These are phyloP conservation scores for Spergularia azorica DNA, from an alignment of 179 eudicot genomes.

Conservation along the genomic window DNA sequence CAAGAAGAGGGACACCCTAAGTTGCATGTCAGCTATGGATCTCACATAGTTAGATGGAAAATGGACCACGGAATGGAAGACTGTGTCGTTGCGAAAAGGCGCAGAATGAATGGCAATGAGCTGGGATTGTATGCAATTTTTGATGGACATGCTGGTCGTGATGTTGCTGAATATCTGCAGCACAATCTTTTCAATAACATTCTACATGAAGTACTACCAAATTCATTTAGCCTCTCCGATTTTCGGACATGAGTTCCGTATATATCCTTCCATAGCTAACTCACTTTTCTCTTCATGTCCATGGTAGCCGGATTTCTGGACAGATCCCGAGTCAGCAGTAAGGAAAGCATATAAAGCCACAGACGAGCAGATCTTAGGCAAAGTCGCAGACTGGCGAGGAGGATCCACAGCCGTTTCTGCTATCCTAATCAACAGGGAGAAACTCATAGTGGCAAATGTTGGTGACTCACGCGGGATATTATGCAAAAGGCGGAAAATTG, in stretches of 20 bases:
- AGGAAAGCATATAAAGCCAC: conserved; percentile 45
- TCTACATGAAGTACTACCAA: conserved; percentile 41
- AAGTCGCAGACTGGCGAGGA: conserved; percentile 39
- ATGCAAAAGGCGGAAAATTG: conserved; percentile 35
- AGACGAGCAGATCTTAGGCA: conserved; percentile 47
- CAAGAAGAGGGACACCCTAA: conserved; percentile 22
- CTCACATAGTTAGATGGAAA: conserved; percentile 49
- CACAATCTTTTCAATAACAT: conserved; percentile 49
- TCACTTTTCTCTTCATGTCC: neutral
- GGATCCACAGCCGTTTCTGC: conserved; percentile 65
- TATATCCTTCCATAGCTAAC: neutral
- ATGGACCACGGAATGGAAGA: conserved; percentile 64
- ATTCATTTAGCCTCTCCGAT: neutral
- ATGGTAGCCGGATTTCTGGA: conserved; percentile 53
- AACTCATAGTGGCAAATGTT: conserved; percentile 64
- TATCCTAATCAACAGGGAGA: conserved; percentile 45
- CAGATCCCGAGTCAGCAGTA: conserved; percentile 42
- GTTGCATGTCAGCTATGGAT: conserved; percentile 44
- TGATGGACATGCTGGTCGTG: conserved; percentile 56
- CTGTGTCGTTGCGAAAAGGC: conserved; percentile 44
- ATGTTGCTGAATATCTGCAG: conserved; percentile 56
- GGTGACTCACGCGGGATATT: conserved; percentile 54
- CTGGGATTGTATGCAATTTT: conserved; percentile 56
- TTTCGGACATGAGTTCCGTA: neutral
- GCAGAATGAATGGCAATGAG: conserved; percentile 33